Conservation (phyloP, 345 rosid genomes). For the Syzygium aqueum region DNA sequence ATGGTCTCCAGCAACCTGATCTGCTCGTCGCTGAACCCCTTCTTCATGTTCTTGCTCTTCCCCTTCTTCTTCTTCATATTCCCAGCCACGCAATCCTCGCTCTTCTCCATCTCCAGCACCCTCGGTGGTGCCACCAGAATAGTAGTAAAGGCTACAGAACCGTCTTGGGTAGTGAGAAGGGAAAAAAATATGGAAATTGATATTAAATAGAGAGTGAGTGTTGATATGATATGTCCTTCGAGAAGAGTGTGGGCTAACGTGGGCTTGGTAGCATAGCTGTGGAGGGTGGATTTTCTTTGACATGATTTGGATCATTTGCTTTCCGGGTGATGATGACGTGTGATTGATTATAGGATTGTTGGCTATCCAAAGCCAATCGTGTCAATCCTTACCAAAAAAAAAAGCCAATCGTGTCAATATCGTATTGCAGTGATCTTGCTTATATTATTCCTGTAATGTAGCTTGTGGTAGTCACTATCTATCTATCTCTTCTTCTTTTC, state of each 20-base stretch:
- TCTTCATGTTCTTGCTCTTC: constrained; percentile 41
- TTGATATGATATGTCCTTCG: not conserved
- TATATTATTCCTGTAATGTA: not conserved
- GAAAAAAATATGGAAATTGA: not conserved
- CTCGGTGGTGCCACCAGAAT: not conserved
- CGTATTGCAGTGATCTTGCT: not conserved
- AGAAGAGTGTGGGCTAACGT: not conserved
- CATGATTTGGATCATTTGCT: not conserved
- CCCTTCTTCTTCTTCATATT: constrained; percentile 29
- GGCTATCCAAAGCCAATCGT: not conserved
- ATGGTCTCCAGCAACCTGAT: constrained; percentile 55
- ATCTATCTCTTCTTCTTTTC: not conserved
- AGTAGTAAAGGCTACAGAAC: not conserved
- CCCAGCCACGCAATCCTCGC: not conserved
- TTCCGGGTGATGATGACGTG: not conserved
- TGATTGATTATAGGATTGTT: not conserved
- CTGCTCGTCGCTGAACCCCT: constrained; percentile 68
- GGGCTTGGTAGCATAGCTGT: not conserved
- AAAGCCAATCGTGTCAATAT: constrained; percentile 1
- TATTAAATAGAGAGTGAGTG: not conserved
- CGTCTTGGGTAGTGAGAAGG: not conserved
- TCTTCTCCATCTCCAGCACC: not conserved
- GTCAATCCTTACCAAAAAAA: no score
- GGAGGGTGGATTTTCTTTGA: not conserved
- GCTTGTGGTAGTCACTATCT: not conserved